Base-by-base conservation (phyloP, 352 stramenopile species). In the Phytophthora ramorum region DNA sequence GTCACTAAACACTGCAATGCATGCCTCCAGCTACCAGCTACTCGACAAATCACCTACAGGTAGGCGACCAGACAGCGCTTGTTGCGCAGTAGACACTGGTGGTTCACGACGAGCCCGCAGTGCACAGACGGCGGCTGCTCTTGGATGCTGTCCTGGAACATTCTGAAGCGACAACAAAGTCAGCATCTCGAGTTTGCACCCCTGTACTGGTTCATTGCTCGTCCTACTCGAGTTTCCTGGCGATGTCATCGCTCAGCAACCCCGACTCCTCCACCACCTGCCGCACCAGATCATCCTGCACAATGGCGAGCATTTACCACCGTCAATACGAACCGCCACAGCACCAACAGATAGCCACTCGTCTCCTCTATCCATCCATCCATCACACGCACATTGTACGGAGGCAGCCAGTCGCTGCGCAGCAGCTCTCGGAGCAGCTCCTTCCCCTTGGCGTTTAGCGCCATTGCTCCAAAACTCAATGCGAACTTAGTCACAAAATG, bases 341-440 rank as follows among this genome's bases (percentile, higher is more conserved):
- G 4, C 19, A 37, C 34, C 22, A 32, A 4, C 24, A 37, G 0
- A 40, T 16, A 52, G 38, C 30, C 22, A 38, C 10, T 24, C 7
- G 16, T 45, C 17, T 45, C 35, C 13, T 63, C 46, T 62, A 56
- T 66, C 49, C 22, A 24, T n/a, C 48, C 9, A 28, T 30, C 16
- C n/a, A 43, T 6, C 38, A 17, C 19, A 68, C 84, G 52, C 69
- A 95, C 92, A 69, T 97, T 97, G 77, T 97, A 97, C 4, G 90
- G 81, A 13, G 92, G 90, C 37, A 98, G 67, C 92, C 92, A 98
- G 71, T 97, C 90, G 69, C 91, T 97, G 19, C 90, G 90, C 76
- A 91, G 79, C 44, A 98, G 76, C 76, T 98, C 92, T 50, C 88
- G 87, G 56, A 98, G 72, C 38, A 98, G 73, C 70, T 97, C 89